Percentiles rank a stretch among this genome's conserved stretches.
Conservation (phyloP, 1,284 basidiomycete species). For the Leccinum cinnamomeum region DNA sequence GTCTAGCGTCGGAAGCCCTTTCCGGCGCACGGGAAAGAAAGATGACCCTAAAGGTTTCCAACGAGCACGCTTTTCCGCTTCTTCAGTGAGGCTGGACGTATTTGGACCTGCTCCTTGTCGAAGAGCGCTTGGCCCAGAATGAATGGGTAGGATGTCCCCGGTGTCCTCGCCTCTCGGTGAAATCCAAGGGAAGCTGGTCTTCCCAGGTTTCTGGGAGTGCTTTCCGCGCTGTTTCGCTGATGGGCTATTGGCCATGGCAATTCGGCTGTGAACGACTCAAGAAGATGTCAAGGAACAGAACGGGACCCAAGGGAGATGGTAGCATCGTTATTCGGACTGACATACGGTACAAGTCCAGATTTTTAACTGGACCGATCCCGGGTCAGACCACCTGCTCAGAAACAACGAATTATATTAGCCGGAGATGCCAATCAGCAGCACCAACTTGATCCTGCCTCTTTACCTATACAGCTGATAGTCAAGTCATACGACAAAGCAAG, state of each 20-base stretch:
- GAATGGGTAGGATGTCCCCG: constrained; percentile 2
- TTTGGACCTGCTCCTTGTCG: neutral
- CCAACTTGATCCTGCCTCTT: constrained; percentile 4
- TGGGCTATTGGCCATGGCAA: constrained; percentile 12
- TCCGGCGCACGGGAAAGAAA: constrained; percentile 16
- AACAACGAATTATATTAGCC: neutral
- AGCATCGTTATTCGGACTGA: neutral
- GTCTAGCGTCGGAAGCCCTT: constrained; percentile 20
- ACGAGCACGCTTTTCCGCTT: constrained; percentile 2
- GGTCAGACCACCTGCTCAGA: constrained; percentile 6
- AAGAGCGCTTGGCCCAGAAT: neutral
- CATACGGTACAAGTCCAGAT: constrained; percentile 5
- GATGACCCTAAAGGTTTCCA: constrained; percentile 15
- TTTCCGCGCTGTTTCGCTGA: constrained; percentile 12
- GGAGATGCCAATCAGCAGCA: neutral
- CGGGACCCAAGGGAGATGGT: neutral
- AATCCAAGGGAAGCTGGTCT: constrained; percentile 1
- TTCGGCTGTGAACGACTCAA: neutral
- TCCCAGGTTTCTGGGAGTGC: constrained; percentile 5
- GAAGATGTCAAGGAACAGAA: neutral
- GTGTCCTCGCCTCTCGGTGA: neutral
- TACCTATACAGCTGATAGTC: neutral
- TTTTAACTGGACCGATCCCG: constrained; percentile 19
- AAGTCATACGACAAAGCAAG: constrained; percentile 6
- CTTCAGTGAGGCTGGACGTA: constrained; percentile 8